Conservation (phyloP, 2,329 filamentous ascomycete genomes). For the Pyrenophora graminea region DNA sequence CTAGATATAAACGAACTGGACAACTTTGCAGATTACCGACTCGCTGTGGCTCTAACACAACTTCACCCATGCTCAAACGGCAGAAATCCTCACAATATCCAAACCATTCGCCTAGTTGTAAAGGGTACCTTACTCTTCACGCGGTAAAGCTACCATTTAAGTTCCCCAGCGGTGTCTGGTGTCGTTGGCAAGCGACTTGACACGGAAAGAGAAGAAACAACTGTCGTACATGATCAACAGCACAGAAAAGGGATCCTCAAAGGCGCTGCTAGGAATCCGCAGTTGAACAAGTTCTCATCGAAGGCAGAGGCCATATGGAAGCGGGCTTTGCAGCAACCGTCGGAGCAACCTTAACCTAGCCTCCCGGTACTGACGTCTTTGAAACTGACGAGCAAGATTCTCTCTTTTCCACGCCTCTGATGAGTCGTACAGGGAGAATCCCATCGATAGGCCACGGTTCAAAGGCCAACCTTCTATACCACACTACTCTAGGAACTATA, state of each 20-base stretch:
- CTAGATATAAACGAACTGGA: not conserved
- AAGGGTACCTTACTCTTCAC: not conserved
- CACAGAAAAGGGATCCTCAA: slow-evolving; percentile 15
- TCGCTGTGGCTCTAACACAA: not conserved
- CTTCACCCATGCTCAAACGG: not conserved
- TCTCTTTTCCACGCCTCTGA: not conserved
- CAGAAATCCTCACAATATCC: not conserved
- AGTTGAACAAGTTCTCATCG: slow-evolving; percentile 11
- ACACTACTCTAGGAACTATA: not conserved
- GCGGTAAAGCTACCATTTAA: not conserved
- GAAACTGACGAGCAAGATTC: not conserved
- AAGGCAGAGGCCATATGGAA: not conserved
- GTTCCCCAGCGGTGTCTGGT: not conserved
- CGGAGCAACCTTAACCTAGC: not conserved
- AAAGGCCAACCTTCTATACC: not conserved
- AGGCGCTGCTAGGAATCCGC: slow-evolving; percentile 24
- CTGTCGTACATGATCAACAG: slow-evolving; percentile 12
- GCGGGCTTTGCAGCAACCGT: not conserved
- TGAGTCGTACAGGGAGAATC: not conserved
- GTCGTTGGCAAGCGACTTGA: not conserved
- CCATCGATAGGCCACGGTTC: not conserved
- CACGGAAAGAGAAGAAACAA: slow-evolving; percentile 6
- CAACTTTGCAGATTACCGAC: not conserved
- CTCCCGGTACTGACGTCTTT: not conserved
- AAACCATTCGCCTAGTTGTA: not conserved